phyloP scores from a whole-genome alignment of 1,284 basidiomycete genomes.

The Melanopsichium pennsylvanicum region DNA sequence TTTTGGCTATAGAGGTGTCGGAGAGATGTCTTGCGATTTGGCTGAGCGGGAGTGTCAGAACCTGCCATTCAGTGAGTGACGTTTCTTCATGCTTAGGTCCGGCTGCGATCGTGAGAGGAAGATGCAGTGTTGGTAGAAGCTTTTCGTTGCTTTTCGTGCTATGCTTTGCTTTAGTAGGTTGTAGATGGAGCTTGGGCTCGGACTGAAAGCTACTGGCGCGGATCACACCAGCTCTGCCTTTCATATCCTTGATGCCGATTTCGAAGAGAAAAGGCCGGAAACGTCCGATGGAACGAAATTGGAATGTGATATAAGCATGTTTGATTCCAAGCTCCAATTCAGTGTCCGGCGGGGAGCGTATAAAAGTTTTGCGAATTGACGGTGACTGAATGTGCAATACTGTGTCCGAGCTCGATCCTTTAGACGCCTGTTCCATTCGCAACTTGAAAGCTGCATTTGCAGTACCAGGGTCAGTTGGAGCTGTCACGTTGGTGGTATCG shows the following conservation, averaged over 20 bases:
- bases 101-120: conserved; percentile 11
- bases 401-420: conserved; percentile 68
- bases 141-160: background rate
- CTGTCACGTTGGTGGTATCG: conserved; percentile 71
- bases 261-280: conserved; percentile 76
- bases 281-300: conserved; percentile 73
- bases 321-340: conserved; percentile 71
- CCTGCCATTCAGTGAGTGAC: conserved; percentile 25
- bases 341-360: conserved; percentile 69
- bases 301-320: conserved; percentile 78
- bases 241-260: conserved; percentile 76
- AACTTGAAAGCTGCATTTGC: conserved; percentile 2
- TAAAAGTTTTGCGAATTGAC: conserved; percentile 74
- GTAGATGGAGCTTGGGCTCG: conserved; percentile 44
- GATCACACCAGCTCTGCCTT: conserved; percentile 72
- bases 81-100: conserved; percentile 7
- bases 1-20: background rate
- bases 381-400: conserved; percentile 86
- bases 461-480: conserved; percentile 29
- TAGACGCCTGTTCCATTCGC: background rate
- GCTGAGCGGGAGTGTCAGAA: conserved; percentile 22
- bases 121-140: conserved; percentile 7
- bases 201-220: conserved; percentile 85
- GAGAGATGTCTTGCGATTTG: conserved; percentile 4
- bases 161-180: conserved; percentile 1